phyloP scores from a whole-genome alignment of 805 yeast genomes.

The Yarrowia sp. region DNA sequence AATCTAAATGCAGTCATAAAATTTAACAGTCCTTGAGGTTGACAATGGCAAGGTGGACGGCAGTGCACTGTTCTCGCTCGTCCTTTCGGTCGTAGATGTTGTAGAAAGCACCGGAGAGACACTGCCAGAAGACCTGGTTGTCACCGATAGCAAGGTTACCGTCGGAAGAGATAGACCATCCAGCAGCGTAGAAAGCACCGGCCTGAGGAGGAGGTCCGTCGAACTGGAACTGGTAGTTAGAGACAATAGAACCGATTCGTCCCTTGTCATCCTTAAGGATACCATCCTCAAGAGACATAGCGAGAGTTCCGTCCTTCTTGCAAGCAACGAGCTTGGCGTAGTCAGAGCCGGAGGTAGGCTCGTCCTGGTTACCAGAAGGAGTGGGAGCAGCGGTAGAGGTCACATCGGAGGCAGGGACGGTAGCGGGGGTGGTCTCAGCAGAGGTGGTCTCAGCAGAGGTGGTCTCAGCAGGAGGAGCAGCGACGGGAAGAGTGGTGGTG shows the following conservation, averaged over 20 bases:
- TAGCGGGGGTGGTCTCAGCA: neutral
- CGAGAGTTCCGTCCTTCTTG: slow-evolving; percentile 13
- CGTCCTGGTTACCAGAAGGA: slow-evolving; percentile 5
- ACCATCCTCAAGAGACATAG: slow-evolving; percentile 18
- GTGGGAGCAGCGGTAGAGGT: slow-evolving; percentile 8
- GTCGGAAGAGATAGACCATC: slow-evolving; percentile 29
- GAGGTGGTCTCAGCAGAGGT: slow-evolving; percentile 21
- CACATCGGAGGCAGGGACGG: neutral
- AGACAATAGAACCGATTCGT: slow-evolving; percentile 16
- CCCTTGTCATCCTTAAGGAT: slow-evolving; percentile 13
- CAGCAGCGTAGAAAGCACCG: slow-evolving; percentile 28
- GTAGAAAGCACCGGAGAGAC: slow-evolving; percentile 22
- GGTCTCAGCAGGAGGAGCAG: slow-evolving; percentile 11
- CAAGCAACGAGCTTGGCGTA: slow-evolving; percentile 17
- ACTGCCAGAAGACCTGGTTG: slow-evolving; percentile 26
- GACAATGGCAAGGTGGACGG: slow-evolving; percentile 22
- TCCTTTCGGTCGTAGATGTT: slow-evolving; percentile 23
- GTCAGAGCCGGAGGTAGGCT: slow-evolving; percentile 20
- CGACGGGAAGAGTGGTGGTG: slow-evolving; percentile 21
- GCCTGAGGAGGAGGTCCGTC: slow-evolving; percentile 30
- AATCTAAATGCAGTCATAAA: slow-evolving; percentile 16
- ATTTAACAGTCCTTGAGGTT: slow-evolving; percentile 21
- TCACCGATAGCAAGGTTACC: slow-evolving; percentile 29
- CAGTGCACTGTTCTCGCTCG: slow-evolving; percentile 17
- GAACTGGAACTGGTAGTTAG: slow-evolving; percentile 27